A percentile compares a stretch with the other conserved stretches of the same genome.
Conservation (phyloP, 1,284 basidiomycete species). For the Albatrellus sp. region DNA sequence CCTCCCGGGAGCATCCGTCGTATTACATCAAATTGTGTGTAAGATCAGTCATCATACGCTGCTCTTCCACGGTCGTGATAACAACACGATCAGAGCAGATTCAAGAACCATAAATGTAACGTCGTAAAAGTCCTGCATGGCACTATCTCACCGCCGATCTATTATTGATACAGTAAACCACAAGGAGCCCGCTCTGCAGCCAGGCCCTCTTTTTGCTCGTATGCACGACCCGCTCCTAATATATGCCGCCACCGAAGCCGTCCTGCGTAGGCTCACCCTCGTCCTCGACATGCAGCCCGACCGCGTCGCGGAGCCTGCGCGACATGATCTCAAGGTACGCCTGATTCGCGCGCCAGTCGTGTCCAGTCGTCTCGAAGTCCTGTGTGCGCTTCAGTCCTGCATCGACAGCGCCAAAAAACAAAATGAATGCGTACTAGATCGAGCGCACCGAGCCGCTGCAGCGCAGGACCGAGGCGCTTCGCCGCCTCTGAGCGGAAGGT, state of each 20-base stretch:
- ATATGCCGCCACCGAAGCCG: not conserved
- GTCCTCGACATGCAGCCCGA: conserved; percentile 33
- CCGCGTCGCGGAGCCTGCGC: conserved; percentile 45
- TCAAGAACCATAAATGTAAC: no score
- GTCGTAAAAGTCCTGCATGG: no score
- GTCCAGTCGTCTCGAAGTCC: conserved; percentile 14
- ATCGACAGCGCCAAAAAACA: not conserved
- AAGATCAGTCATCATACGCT: no score
- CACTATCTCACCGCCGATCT: no score
- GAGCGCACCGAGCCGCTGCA: conserved; percentile 36
- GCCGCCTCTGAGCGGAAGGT: conserved; percentile 43
- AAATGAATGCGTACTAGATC: conserved; percentile 30
- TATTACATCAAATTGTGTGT: no score
- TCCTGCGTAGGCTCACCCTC: conserved; percentile 9
- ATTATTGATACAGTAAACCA: no score
- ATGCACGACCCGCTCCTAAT: not conserved
- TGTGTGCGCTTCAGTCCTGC: not conserved
- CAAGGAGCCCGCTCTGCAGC: not conserved
- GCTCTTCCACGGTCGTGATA: no score
- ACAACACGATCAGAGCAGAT: no score
- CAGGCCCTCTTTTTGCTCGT: not conserved
- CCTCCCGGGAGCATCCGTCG: no score
- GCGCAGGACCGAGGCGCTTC: conserved; percentile 33
- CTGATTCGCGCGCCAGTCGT: conserved; percentile 44
- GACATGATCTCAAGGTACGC: conserved; percentile 62